phyloP scores from a whole-genome alignment of 176 grass and related monocot genomes.

The Oryza meyeriana region DNA sequence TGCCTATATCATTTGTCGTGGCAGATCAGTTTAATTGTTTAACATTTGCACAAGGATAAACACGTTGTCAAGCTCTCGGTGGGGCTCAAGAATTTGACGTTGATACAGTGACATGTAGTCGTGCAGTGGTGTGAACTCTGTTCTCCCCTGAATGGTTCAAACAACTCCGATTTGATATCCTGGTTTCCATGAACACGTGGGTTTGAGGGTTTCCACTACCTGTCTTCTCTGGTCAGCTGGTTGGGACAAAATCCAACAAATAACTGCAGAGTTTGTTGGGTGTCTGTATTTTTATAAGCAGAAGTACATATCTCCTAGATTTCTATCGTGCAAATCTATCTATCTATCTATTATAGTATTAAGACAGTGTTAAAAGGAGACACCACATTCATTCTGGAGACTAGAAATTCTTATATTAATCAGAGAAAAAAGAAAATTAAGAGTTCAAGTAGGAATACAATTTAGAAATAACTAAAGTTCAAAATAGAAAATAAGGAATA shows the following conservation, averaged over 20 bases:
- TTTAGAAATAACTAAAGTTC: no score
- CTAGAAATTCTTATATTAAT: no score
- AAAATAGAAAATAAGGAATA: no score
- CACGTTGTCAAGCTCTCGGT: not conserved
- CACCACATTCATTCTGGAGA: no score
- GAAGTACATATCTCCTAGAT: not conserved
- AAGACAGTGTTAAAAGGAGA: no score
- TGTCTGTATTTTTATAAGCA: not conserved
- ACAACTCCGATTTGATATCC: conserved; percentile 7
- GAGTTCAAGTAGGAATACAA: no score
- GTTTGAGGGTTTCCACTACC: not conserved
- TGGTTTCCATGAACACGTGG: not conserved
- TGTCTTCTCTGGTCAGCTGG: not conserved
- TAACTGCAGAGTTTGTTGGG: not conserved
- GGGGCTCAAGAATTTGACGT: not conserved
- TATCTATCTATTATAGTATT: no score
- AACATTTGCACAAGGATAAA: not conserved
- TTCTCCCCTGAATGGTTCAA: not conserved
- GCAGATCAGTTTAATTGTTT: not conserved
- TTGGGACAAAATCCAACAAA: not conserved
- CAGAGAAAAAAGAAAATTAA: no score
- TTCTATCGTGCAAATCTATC: not conserved
- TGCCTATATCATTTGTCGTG: not conserved
- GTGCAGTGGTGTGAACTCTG: not conserved
- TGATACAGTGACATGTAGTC: not conserved